A percentile compares a stretch with the other conserved stretches of the same genome.
phyloP scores from a whole-genome alignment of 2,329 filamentous ascomycete species.

The Ceratocystis huliohia region DNA sequence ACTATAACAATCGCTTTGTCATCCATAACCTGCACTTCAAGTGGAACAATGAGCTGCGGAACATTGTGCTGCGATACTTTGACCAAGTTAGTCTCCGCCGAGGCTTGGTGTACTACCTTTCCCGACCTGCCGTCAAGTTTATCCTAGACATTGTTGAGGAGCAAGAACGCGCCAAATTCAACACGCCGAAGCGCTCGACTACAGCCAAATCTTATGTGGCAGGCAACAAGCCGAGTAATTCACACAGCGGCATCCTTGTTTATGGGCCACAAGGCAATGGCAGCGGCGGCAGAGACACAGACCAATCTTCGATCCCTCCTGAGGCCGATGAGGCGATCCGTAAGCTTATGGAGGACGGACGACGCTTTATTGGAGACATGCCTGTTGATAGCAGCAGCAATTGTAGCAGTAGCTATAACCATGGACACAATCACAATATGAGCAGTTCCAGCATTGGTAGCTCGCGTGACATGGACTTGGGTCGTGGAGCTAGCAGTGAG shows the following conservation, averaged over 20 bases:
- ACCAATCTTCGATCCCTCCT: slow-evolving; percentile 4
- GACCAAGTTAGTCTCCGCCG: slow-evolving; percentile 93
- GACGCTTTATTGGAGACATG: slow-evolving; percentile 57
- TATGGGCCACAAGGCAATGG: background rate
- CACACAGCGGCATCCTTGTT: background rate
- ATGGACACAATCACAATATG: slow-evolving; percentile 9
- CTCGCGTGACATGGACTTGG: slow-evolving; percentile 11
- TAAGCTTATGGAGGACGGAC: slow-evolving; percentile 71
- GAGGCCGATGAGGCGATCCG: slow-evolving; percentile 76
- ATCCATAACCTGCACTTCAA: slow-evolving; percentile 96
- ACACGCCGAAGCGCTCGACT: slow-evolving; percentile 14
- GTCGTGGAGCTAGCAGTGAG: background rate
- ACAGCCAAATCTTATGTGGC: slow-evolving; percentile 20
- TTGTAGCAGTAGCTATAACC: background rate
- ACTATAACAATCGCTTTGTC: slow-evolving; percentile 97
- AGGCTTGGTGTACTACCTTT: slow-evolving; percentile 96
- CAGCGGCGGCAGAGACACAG: slow-evolving; percentile 6
- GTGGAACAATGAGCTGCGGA: slow-evolving; percentile 92
- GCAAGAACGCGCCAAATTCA: slow-evolving; percentile 58
- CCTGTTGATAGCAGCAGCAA: background rate
- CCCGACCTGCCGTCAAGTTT: slow-evolving; percentile 88
- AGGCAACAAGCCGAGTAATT: slow-evolving; percentile 5
- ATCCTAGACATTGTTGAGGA: slow-evolving; percentile 96
- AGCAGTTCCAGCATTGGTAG: slow-evolving; percentile 17
- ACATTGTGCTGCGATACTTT: slow-evolving; percentile 92